These are phyloP conservation scores for Aspergillaceae sp. DNA, from an alignment of 2,329 filamentous ascomycete species.

Conservation along the genomic window DNA sequence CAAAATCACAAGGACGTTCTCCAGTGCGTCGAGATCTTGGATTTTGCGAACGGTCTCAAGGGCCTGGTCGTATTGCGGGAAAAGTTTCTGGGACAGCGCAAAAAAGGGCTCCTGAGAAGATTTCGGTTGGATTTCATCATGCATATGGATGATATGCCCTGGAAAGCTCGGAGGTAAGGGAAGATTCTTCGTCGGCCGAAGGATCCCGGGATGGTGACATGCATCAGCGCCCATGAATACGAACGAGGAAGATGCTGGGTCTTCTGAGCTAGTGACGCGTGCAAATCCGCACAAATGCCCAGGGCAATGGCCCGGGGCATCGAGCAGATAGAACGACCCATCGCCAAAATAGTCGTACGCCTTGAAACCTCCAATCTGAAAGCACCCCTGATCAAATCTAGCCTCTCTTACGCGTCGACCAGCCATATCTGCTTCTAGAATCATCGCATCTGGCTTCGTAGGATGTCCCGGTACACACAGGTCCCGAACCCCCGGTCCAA, in stretches of 20 bases:
- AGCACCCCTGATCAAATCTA: neutral
- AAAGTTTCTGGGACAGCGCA: neutral
- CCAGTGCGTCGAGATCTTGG: neutral
- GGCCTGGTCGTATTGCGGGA: neutral
- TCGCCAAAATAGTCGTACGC: conserved; percentile 45
- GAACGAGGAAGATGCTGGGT: neutral
- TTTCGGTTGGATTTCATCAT: neutral
- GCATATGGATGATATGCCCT: neutral
- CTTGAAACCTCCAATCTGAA: conserved; percentile 6
- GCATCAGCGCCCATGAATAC: neutral
- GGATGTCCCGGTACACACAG: conserved; percentile 2
- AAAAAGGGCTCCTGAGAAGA: neutral
- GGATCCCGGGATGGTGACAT: neutral
- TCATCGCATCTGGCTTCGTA: neutral
- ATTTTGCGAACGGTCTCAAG: neutral
- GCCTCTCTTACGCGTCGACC: neutral
- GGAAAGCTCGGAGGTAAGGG: neutral
- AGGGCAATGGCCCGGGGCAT: conserved; percentile 18
- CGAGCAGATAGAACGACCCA: conserved; percentile 46
- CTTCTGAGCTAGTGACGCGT: neutral
- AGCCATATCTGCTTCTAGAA: neutral
- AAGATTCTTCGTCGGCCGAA: neutral
- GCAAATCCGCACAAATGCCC: neutral
- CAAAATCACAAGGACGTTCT: neutral
- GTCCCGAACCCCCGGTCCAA: conserved; percentile 5